Conservation (phyloP, 495 filamentous ascomycete species). For the Cetradonia linearis region DNA sequence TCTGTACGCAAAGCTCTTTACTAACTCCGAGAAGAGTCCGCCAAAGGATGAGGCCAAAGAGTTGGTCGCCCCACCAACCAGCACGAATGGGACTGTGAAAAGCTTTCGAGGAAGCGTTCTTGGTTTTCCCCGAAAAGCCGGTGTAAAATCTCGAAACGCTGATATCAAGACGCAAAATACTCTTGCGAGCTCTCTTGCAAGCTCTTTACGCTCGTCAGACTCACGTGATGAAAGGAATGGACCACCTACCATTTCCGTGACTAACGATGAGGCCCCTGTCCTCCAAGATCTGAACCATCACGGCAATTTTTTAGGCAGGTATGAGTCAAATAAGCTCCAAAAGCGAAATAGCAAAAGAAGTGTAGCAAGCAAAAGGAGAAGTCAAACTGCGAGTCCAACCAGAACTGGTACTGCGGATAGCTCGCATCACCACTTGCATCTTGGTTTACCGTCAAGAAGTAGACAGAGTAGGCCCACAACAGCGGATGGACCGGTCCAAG, state of each 20-base stretch:
- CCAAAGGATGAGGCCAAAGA: slow-evolving; percentile 18
- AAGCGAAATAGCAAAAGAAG: slow-evolving; percentile 37
- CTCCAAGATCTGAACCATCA: slow-evolving; percentile 21
- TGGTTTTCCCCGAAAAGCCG: slow-evolving; percentile 40
- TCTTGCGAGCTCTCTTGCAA: slow-evolving; percentile 9
- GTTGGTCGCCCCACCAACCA: slow-evolving; percentile 46
- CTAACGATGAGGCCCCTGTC: slow-evolving; percentile 32
- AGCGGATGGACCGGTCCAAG: slow-evolving; percentile 6
- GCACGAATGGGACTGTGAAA: slow-evolving; percentile 57
- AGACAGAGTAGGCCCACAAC: slow-evolving; percentile 6
- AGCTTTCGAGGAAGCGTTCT: slow-evolving; percentile 70
- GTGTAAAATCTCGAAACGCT: slow-evolving; percentile 25
- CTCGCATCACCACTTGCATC: slow-evolving; percentile 2
- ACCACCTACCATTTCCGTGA: slow-evolving; percentile 42
- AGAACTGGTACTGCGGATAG: neutral
- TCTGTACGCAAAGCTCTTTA: slow-evolving; percentile 73
- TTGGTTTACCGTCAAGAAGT: slow-evolving; percentile 3
- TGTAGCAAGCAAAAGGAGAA: slow-evolving; percentile 32
- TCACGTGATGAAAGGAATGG: slow-evolving; percentile 20
- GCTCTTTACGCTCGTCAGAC: slow-evolving; percentile 14
- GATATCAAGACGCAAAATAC: slow-evolving; percentile 10
- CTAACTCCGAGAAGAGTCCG: slow-evolving; percentile 36
- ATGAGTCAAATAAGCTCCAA: slow-evolving; percentile 39
- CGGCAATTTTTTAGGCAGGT: slow-evolving; percentile 26
- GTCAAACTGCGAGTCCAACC: slow-evolving; percentile 17